Conservation (phyloP, 495 filamentous ascomycete genomes). For the Penicillium bovifimosum region DNA sequence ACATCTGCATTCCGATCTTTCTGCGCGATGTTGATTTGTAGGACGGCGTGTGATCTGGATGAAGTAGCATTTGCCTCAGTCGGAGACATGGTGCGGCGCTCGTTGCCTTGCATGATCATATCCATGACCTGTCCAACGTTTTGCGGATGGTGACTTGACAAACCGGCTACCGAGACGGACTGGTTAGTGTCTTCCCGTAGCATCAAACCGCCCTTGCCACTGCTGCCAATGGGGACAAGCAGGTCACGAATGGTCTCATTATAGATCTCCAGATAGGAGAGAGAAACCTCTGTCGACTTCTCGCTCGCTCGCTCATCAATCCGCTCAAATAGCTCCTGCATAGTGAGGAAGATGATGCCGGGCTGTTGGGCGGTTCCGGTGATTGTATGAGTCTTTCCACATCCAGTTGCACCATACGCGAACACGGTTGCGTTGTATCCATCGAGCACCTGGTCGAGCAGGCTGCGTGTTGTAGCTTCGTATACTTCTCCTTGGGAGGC, state of each 20-base stretch:
- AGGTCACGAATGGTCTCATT: conserved; percentile 98
- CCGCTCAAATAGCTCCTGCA: conserved; percentile 96
- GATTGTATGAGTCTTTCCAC: conserved; percentile 98
- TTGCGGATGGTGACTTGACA: conserved; percentile 86
- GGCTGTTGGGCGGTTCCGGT: conserved; percentile 90
- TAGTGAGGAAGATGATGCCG: conserved; percentile 96
- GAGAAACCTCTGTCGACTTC: conserved; percentile 81
- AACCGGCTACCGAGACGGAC: conserved; percentile 83
- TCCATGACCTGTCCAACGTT: conserved; percentile 96
- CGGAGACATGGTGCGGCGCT: conserved; percentile 90
- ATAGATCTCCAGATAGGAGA: conserved; percentile 98
- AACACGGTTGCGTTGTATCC: conserved; percentile 99
- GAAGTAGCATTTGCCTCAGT: conserved; percentile 98
- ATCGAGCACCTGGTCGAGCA: conserved; percentile 92
- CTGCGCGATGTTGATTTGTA: conserved; percentile 93
- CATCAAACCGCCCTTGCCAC: conserved; percentile 82
- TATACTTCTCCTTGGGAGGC: conserved; percentile 91
- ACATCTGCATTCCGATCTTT: conserved; percentile 91
- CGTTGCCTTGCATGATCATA: conserved; percentile 95
- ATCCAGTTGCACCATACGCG: conserved; percentile 96
- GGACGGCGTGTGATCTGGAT: conserved; percentile 94
- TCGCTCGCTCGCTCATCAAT: conserved; percentile 80
- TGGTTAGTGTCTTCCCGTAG: conserved; percentile 93
- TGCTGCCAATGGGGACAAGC: conserved; percentile 78
- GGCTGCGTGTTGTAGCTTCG: conserved; percentile 80